Conservation (phyloP, 805 yeast species). For the Lipomyces spencermartinsiae region DNA sequence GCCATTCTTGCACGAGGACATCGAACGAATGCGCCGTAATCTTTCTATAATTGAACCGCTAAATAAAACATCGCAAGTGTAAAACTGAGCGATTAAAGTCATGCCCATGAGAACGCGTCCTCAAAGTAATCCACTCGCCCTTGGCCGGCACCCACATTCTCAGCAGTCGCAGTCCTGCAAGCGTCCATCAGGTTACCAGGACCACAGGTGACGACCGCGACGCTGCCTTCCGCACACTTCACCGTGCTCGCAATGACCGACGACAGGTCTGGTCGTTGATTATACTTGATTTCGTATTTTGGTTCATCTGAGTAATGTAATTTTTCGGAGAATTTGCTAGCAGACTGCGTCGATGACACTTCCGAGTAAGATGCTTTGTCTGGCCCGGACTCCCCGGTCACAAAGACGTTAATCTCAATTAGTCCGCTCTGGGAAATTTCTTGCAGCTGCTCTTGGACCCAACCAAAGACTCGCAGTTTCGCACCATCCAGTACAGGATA, state of each 20-base stretch:
- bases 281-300: constrained; percentile 50
- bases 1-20: too few relatives aligned
- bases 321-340: too few relatives aligned
- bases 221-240: constrained; percentile 25
- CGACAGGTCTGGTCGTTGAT: constrained; percentile 24
- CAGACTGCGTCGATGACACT: not conserved
- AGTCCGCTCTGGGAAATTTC: constrained; percentile 17
- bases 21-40: too few relatives aligned
- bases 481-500: constrained; percentile 35
- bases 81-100: not conserved
- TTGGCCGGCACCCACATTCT: constrained; percentile 21
- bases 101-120: constrained; percentile 28
- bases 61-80: too few relatives aligned
- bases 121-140: constrained; percentile 30
- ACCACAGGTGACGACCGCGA: constrained; percentile 34
- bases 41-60: too few relatives aligned
- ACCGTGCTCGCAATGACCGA: constrained; percentile 16
- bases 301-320: too few relatives aligned
- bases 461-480: constrained; percentile 16
- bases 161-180: constrained; percentile 14
- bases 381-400: constrained; percentile 22
- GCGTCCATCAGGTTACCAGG: constrained; percentile 28
- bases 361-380: not conserved
- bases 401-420: constrained; percentile 24
- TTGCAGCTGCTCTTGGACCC: constrained; percentile 28